phyloP scores from a whole-genome alignment of 495 filamentous ascomycete genomes.

The Hypomontagnella submonticulosa region DNA sequence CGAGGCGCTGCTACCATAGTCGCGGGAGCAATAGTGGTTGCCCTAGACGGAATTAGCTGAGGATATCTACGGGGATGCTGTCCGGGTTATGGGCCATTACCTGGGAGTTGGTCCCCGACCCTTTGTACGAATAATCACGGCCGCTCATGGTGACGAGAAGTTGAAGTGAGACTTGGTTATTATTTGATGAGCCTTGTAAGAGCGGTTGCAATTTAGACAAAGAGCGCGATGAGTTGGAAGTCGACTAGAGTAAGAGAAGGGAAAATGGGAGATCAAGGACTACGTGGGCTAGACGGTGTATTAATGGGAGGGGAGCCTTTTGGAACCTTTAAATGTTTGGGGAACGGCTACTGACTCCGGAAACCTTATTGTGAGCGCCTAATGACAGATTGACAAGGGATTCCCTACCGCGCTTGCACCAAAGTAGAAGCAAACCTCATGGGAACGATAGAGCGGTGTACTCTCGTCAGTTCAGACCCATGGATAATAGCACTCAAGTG shows the following conservation, averaged over 20 bases:
- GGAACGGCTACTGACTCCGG: not conserved
- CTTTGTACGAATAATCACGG: constrained; percentile 54
- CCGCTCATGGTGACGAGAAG: constrained; percentile 41
- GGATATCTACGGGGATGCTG: too few relatives aligned
- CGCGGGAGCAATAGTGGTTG: constrained; percentile 66
- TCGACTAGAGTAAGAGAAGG: constrained; percentile 4
- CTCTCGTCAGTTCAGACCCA: not conserved
- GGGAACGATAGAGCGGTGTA: constrained; percentile 9
- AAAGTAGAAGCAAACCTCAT: not conserved
- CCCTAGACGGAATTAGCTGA: constrained; percentile 48
- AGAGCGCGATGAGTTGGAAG: constrained; percentile 1
- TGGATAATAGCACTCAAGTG: too few relatives aligned
- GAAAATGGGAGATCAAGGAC: not conserved
- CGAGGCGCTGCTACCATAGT: constrained; percentile 58
- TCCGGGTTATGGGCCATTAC: constrained; percentile 33
- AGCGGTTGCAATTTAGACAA: too few relatives aligned
- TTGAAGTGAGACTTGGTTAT: constrained; percentile 1
- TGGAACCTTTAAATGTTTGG: too few relatives aligned
- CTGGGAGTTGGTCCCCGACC: constrained; percentile 56
- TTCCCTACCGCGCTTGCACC: constrained; percentile 9
- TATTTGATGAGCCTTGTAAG: not conserved
- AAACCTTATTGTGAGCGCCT: constrained; percentile 4
- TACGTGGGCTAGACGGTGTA: not conserved
- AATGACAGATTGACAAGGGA: not conserved
- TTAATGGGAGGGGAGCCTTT: too few relatives aligned